Evolutionary conservation across 352 stramenopile genomes (phyloP).

Genomic region (Pythium apleroticum): DNA sequence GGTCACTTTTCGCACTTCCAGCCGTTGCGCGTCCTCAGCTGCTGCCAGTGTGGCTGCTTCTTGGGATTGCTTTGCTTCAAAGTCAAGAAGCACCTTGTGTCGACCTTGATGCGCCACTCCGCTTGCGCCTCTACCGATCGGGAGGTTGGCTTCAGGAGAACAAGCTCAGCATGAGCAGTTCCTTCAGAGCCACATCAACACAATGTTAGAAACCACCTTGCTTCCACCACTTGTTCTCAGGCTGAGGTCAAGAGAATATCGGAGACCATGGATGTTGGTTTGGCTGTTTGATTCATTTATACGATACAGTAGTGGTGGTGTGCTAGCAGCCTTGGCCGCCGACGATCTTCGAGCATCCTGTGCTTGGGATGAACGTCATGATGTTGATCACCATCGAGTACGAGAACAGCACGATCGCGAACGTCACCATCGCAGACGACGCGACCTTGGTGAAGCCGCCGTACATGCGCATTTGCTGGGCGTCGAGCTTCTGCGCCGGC

Average conservation of each 20-base stretch:
- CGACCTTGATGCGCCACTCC: neutral
- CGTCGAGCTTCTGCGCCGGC: constrained; percentile 56
- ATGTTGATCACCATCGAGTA: constrained; percentile 57
- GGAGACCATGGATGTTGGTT: neutral
- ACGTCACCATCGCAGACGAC: constrained; percentile 47
- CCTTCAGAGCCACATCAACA: too few relatives aligned
- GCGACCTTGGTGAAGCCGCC: constrained; percentile 58
- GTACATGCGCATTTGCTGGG: constrained; percentile 63
- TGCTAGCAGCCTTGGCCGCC: constrained; percentile 14
- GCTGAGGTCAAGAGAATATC: too few relatives aligned
- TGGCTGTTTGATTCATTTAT: neutral
- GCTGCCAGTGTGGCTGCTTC: neutral
- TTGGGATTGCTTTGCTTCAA: neutral
- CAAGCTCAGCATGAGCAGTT: too few relatives aligned
- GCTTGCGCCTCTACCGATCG: neutral
- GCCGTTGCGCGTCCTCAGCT: neutral
- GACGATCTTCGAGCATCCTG: constrained; percentile 12
- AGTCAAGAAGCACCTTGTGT: neutral
- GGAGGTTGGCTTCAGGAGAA: neutral
- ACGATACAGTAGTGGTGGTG: neutral
- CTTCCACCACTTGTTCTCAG: too few relatives aligned
- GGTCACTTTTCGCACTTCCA: neutral
- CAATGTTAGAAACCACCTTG: too few relatives aligned
- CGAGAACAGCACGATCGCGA: constrained; percentile 60
- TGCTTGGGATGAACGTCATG: constrained; percentile 26